These are phyloP conservation scores for Fusarium sp. DNA, from an alignment of 2,329 filamentous ascomycete genomes.

Conservation along the genomic window DNA sequence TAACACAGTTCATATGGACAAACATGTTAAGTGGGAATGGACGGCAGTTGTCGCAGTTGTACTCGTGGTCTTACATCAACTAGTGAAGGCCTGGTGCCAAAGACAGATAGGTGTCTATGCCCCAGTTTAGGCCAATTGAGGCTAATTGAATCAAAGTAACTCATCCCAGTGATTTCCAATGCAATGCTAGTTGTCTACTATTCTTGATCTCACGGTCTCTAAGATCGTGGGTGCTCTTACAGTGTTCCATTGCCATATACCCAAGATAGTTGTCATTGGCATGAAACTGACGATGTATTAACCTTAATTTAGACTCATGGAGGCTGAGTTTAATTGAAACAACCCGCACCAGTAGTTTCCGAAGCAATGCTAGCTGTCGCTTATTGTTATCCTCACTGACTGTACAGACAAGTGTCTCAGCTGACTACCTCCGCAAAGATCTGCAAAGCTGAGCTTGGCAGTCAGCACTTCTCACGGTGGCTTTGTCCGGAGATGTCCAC, in stretches of 20 bases:
- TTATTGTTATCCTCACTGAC: fast-evolving
- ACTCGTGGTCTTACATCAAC: too few relatives aligned
- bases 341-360: not conserved
- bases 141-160: too few relatives aligned
- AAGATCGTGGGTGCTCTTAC: not conserved
- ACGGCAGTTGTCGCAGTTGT: too few relatives aligned
- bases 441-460: constrained; percentile 8
- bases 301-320: not conserved
- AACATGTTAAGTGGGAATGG: too few relatives aligned
- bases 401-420: not conserved
- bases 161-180: too few relatives aligned
- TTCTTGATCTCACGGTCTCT: too few relatives aligned
- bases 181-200: too few relatives aligned
- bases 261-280: not conserved
- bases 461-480: not conserved
- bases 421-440: not conserved
- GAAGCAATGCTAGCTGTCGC: fast-evolving
- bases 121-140: too few relatives aligned
- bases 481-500: not conserved
- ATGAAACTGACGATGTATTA: not conserved
- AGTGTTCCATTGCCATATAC: fast-evolving
- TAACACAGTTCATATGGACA: too few relatives aligned
- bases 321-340: too few relatives aligned
- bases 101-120: too few relatives aligned
- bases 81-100: too few relatives aligned